A percentile compares a stretch with the other conserved stretches of the same genome.
Evolutionary conservation across 495 filamentous ascomycete genomes (phyloP).

Genomic region (Trichocladium antarcticum): DNA sequence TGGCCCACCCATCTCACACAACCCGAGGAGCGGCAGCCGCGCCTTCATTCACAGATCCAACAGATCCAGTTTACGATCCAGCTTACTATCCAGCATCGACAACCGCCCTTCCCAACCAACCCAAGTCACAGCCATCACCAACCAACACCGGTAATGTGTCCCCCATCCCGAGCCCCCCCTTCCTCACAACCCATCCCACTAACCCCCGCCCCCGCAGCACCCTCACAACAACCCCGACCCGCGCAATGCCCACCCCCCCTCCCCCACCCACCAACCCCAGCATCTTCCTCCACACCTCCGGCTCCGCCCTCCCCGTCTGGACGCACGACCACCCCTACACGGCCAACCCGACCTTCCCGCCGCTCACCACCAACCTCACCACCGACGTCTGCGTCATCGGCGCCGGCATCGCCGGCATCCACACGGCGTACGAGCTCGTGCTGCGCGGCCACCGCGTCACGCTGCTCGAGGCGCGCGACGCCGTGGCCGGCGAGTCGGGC

Average conservation of each 20-base stretch:
- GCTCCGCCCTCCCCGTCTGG: conserved; percentile 43
- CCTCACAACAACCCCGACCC: neutral
- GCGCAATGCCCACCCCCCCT: conserved; percentile 4
- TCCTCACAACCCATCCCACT: neutral
- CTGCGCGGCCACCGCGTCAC: conserved; percentile 37
- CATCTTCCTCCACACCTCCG: conserved; percentile 40
- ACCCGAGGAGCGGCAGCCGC: no score
- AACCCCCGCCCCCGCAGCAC: neutral
- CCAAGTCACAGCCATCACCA: no score
- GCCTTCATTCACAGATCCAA: no score
- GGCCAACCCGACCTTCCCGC: conserved; percentile 35
- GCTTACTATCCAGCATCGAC: no score
- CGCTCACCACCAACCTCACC: conserved; percentile 29
- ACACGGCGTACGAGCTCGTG: conserved; percentile 44
- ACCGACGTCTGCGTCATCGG: conserved; percentile 45
- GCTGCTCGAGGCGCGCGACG: conserved; percentile 45
- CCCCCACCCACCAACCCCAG: conserved; percentile 9
- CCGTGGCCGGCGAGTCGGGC: conserved; percentile 44
- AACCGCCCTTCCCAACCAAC: no score
- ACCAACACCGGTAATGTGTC: neutral
- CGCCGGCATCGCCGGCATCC: conserved; percentile 45
- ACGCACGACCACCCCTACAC: conserved; percentile 39
- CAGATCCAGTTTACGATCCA: no score
- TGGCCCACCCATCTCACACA: no score
- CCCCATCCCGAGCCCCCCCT: neutral